phyloP scores from a whole-genome alignment of 176 grass and related monocot species.

The Juncus inflexus region DNA sequence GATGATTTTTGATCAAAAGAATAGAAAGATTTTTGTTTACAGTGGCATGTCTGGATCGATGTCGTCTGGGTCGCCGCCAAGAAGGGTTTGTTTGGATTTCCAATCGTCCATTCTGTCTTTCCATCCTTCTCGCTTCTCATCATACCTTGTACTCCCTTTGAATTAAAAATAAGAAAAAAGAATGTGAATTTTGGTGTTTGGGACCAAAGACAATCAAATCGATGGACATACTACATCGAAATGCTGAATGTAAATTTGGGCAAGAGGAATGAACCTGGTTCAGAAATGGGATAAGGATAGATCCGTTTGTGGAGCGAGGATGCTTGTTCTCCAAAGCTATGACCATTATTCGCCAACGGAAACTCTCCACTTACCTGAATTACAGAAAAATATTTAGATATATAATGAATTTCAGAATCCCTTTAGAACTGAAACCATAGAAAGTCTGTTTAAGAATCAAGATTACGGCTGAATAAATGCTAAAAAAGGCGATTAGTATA shows the following conservation, averaged over 20 bases:
- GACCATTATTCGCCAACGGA: conserved; percentile 30
- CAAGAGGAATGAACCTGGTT: conserved; percentile 50
- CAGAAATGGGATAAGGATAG: conserved; percentile 86
- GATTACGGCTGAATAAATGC: not conserved
- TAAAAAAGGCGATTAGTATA: not conserved
- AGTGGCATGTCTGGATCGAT: conserved; percentile 77
- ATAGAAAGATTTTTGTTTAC: conserved; percentile 23
- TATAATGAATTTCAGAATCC: too few relatives aligned
- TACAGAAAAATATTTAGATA: not conserved
- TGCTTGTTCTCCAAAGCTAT: conserved; percentile 55
- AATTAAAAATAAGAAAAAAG: not conserved
- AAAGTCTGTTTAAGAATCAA: too few relatives aligned
- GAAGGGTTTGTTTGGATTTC: conserved; percentile 83
- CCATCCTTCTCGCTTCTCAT: conserved; percentile 89
- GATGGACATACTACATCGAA: too few relatives aligned
- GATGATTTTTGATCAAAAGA: not conserved
- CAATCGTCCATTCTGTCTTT: conserved; percentile 99
- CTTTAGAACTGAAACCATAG: too few relatives aligned
- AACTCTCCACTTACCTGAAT: conserved; percentile 87
- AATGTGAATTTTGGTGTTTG: not conserved
- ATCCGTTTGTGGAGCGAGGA: conserved; percentile 90
- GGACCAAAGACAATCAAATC: not conserved
- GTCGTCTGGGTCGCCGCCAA: conserved; percentile 64
- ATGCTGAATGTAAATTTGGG: not conserved
- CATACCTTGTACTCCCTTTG: conserved; percentile 75